Evolutionary conservation across 306 rosid genomes (phyloP), one percentile per base, ranked within the genome.

Genomic region (Cucumis hystrix): DNA sequence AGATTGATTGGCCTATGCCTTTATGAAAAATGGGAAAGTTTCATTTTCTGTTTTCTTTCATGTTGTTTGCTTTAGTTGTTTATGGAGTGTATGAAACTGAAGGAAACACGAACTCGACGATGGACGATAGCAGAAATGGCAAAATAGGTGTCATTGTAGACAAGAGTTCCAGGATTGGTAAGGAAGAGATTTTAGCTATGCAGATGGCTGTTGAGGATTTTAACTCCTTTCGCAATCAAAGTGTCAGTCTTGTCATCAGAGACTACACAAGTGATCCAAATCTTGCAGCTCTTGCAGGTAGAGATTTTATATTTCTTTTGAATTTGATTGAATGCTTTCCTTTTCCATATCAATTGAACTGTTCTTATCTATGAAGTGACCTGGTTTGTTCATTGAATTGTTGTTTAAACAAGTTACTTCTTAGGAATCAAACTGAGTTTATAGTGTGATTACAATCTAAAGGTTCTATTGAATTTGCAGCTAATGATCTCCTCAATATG

Each of bases 171-270:
- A 85, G 88, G 4, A 64, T 35, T 52, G 87, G 92, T 7, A 83
- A 84, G 60, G 89, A 88, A 80, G 81, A 83, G 74, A 73, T 39
- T 40, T 80, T 88, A 62, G 90, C 90, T 16, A 84, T 86, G 69
- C 67, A 78, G 39, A 76, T 86, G 81, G 88, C 88, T 17, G 5
- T 82, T 14, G 70, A 86, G 43, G 87, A 88, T 61, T 79, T 79
- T 67, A 30, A n/a, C 77, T 33, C 68, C 30, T 39, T 21, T 15
- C 45, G 37, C 65, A 83, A 82, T 75, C 86, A 58, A 39, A 84
- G 43, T 0, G 67, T 80, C 47, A 69, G 7, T 79, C 59, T 84
- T 6, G 80, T 59, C 5, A 52, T 83, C 28, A 75, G 23, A 59
- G 65, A 79, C 85, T 84, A 86, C 68, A 74, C 28, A 20, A 59